These are phyloP conservation scores for Dillenia suffruticosa DNA, from an alignment of 164 flowering plant species.

Conservation along the genomic window DNA sequence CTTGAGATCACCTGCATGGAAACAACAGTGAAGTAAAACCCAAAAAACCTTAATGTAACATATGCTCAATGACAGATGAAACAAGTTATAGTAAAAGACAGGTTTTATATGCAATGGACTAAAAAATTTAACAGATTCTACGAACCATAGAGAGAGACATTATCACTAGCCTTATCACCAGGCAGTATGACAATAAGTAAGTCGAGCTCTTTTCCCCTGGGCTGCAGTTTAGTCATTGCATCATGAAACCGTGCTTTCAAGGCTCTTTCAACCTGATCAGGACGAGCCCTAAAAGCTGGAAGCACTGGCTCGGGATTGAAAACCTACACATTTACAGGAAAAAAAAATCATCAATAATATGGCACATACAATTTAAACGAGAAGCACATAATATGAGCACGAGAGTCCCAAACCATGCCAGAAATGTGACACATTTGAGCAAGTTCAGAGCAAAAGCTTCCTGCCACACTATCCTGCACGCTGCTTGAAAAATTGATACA, in stretches of 20 bases:
- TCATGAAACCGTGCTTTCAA: constrained; percentile 30
- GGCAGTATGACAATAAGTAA: constrained; percentile 36
- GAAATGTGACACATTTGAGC: constrained; percentile 65
- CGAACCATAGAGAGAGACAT: constrained; percentile 38
- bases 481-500: constrained; percentile 61
- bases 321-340: constrained; percentile 8
- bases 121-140: not conserved
- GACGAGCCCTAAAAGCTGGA: constrained; percentile 21
- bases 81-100: no score
- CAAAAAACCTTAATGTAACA: not conserved
- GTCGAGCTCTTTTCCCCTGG: constrained; percentile 28
- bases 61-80: not conserved
- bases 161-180: constrained; percentile 36
- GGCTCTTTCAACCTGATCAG: constrained; percentile 34
- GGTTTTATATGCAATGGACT: no score
- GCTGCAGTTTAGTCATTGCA: constrained; percentile 24
- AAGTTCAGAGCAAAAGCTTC: constrained; percentile 54
- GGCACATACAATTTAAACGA: not conserved
- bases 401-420: constrained; percentile 53
- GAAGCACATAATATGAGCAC: not conserved
- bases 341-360: not conserved
- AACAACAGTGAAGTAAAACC: not conserved
- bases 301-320: constrained; percentile 26
- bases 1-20: constrained; percentile 31
- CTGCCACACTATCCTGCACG: constrained; percentile 55